phyloP scores from a whole-genome alignment of 2,329 filamentous ascomycete genomes.

The Aspergillus sp. region DNA sequence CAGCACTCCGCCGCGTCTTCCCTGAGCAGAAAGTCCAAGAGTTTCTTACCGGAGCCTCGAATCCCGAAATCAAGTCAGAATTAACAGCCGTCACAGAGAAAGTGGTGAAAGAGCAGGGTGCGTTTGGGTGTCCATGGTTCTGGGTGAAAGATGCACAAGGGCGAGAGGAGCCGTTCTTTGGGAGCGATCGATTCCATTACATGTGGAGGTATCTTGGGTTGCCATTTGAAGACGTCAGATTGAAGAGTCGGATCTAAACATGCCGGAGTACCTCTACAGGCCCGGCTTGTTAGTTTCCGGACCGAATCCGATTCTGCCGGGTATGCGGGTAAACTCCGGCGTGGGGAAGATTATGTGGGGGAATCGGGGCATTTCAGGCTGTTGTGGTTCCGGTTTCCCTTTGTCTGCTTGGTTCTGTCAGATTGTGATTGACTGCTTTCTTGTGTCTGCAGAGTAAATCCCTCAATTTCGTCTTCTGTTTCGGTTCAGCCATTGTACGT shows the following conservation, averaged over 20 bases:
- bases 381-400: too few species aligned
- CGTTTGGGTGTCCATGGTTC: conserved; percentile 72
- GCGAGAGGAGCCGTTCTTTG: conserved; percentile 63
- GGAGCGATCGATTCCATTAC: conserved; percentile 60
- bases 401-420: too few species aligned
- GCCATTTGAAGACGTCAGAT: conserved; percentile 26
- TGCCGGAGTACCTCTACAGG: not conserved
- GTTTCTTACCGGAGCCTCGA: conserved; percentile 50
- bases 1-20: conserved; percentile 26
- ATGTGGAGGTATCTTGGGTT: conserved; percentile 62
- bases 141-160: conserved; percentile 53
- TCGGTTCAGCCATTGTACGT: too few species aligned
- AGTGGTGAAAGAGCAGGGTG: conserved; percentile 55
- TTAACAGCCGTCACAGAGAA: conserved; percentile 54
- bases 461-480: too few species aligned
- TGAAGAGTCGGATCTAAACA: conserved; percentile 8
- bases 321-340: too few species aligned
- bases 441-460: too few species aligned
- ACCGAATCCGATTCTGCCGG: too few species aligned
- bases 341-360: too few species aligned
- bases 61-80: conserved; percentile 46
- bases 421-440: too few species aligned
- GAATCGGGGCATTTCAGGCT: too few species aligned
- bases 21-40: conserved; percentile 43
- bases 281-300: too few species aligned